A percentile compares a stretch with the other conserved stretches of the same genome.
Conservation (phyloP, 495 filamentous ascomycete species). For the Amphirosellinia nigrospora region DNA sequence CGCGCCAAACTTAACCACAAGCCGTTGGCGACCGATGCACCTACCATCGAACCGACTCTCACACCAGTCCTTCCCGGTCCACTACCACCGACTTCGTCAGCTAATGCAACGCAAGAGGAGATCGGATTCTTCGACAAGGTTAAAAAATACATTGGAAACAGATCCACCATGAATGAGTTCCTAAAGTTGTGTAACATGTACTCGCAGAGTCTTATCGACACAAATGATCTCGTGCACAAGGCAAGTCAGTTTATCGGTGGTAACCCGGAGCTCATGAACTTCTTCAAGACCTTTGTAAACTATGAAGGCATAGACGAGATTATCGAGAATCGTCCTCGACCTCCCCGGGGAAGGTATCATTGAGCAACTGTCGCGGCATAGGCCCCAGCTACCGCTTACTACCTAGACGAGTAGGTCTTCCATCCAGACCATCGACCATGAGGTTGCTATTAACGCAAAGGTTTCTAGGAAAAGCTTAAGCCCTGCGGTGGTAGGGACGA, state of each 20-base stretch:
- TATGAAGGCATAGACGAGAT: conserved; percentile 74
- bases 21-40: conserved; percentile 64
- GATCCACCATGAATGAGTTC: conserved; percentile 90
- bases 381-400: conserved; percentile 94
- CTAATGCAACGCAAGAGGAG: conserved; percentile 71
- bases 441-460: conserved; percentile 4
- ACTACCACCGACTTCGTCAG: conserved; percentile 72
- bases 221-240: conserved; percentile 77
- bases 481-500: conserved; percentile 92
- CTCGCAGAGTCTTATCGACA: conserved; percentile 87
- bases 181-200: conserved; percentile 94
- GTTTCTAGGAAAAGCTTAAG: conserved; percentile 72
- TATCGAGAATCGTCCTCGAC: conserved; percentile 78
- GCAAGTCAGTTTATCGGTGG: conserved; percentile 85
- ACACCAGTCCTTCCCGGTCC: conserved; percentile 87
- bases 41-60: conserved; percentile 83
- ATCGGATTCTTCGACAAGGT: conserved; percentile 93
- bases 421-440: conserved; percentile 18
- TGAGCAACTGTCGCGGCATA: conserved; percentile 91
- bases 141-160: conserved; percentile 94
- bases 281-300: conserved; percentile 79
- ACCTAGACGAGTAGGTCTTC: conserved; percentile 69
- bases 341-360: conserved; percentile 76
- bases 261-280: conserved; percentile 84
- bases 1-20: conserved; percentile 69